These are phyloP conservation scores for Globisporangium mamillatum DNA, from an alignment of 352 stramenopile species.

Conservation along the genomic window DNA sequence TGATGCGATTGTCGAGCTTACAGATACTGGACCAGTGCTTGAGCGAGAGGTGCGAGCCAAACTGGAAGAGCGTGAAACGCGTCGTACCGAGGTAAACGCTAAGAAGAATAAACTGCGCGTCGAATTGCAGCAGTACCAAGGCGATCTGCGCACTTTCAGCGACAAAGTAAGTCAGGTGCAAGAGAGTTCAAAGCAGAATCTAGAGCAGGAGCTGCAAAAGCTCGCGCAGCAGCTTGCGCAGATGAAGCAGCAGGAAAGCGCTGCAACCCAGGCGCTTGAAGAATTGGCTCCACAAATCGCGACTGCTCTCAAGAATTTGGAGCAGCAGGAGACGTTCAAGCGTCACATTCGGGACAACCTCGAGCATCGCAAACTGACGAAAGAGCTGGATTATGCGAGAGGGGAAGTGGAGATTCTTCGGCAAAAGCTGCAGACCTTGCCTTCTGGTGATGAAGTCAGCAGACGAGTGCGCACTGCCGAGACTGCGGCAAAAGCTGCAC, in stretches of 20 bases:
- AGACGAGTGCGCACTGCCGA: constrained; percentile 38
- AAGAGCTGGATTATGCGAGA: constrained; percentile 41
- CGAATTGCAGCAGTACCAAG: constrained; percentile 42
- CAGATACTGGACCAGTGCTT: constrained; percentile 35
- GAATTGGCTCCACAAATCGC: constrained; percentile 53
- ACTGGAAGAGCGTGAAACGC: constrained; percentile 32
- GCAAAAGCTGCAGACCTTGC: constrained; percentile 51
- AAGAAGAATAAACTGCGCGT: constrained; percentile 27
- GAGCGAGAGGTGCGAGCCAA: constrained; percentile 45
- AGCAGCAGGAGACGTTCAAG: constrained; percentile 55
- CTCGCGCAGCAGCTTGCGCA: constrained; percentile 41
- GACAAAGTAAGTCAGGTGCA: constrained; percentile 45
- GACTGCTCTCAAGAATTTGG: constrained; percentile 32
- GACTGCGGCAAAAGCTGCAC: constrained; percentile 23
- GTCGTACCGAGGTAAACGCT: constrained; percentile 27
- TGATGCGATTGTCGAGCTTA: constrained; percentile 39
- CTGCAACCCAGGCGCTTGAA: constrained; percentile 32
- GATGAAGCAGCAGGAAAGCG: constrained; percentile 40
- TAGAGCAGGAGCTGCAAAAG: constrained; percentile 40
- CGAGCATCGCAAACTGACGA: constrained; percentile 56
- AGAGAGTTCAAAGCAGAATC: constrained; percentile 30
- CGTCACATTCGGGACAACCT: constrained; percentile 79
- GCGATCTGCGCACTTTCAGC: constrained; percentile 41
- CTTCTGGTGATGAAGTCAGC: constrained; percentile 43
- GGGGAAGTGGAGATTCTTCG: constrained; percentile 34